Evolutionary conservation across 768 basidiomycete genomes (phyloP), one percentile per base, ranked within the genome.

Genomic region (Fomitopsis serialis): DNA sequence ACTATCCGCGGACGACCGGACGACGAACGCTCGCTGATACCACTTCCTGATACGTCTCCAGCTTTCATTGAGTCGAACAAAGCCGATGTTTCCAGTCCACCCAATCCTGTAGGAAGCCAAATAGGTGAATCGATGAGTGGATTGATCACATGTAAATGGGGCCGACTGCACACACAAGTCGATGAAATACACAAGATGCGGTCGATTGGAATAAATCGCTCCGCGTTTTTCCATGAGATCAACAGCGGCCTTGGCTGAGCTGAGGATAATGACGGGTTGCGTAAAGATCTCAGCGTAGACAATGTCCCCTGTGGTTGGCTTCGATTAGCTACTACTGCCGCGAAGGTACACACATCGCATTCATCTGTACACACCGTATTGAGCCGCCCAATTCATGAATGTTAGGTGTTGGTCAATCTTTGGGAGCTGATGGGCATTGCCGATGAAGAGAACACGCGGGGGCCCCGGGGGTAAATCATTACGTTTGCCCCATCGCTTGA

Each of bases 131-230:
- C n/a, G n/a, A n/a, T n/a, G n/a, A n/a, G n/a, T n/a, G n/a, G n/a
- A n/a, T n/a, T n/a, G n/a, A n/a, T n/a, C n/a, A n/a, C n/a, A n/a
- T n/a, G n/a, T n/a, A 6, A 22, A n/a, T 13, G 27, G 5, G 11
- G 29, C 29, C 6, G 11, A 32, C 11, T 11, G 29, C 29, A 32
- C 29, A 11, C 5, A 32, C 29, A 32, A 11, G 11, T 32, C 29
- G 29, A 32, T 5, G 11, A 6, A 32, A 11, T 32, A 32, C 29
- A 5, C 6, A 5, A 29, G 8, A 13, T 11, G 8, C 10, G 27
- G 54, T 36, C 69, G 48, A 42, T 59, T 61, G 1, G 66, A 67
- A 40, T 70, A 68, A 21, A 66, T 66, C 10, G 56, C 50, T 9
- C 63, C 54, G 9, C 66, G 59, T 43, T 60, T 56, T 13, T 70